These are phyloP conservation scores for Aspergillus proliferans DNA, from an alignment of 2,329 filamentous ascomycete species.

Conservation along the genomic window DNA sequence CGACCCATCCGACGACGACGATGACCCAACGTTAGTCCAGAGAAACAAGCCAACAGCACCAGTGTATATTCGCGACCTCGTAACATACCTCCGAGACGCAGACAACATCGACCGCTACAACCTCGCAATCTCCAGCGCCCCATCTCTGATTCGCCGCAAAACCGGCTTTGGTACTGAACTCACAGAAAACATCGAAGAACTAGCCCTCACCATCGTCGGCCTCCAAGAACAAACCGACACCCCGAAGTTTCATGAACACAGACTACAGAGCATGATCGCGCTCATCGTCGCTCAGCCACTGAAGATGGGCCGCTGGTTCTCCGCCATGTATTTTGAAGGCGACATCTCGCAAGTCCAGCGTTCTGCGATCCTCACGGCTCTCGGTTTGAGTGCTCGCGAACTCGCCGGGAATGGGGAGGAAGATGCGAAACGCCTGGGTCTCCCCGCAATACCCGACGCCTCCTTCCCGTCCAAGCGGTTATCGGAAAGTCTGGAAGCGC, in stretches of 20 bases:
- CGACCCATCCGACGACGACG: slow-evolving; percentile 84
- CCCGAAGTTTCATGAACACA: slow-evolving; percentile 67
- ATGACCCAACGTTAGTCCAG: slow-evolving; percentile 80
- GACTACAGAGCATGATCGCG: slow-evolving; percentile 75
- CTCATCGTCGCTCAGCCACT: slow-evolving; percentile 69
- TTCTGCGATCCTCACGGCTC: slow-evolving; percentile 69
- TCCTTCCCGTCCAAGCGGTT: slow-evolving; percentile 77
- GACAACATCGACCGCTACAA: slow-evolving; percentile 82
- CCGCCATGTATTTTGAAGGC: slow-evolving; percentile 78
- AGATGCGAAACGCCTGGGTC: slow-evolving; percentile 36
- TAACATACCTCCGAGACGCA: slow-evolving; percentile 69
- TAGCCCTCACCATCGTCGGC: slow-evolving; percentile 69
- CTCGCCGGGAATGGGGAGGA: slow-evolving; percentile 67
- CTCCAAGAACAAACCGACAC: slow-evolving; percentile 82
- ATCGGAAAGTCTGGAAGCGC: slow-evolving; percentile 63
- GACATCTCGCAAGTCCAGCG: slow-evolving; percentile 86
- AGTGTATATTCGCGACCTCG: slow-evolving; percentile 79
- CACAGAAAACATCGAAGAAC: slow-evolving; percentile 71
- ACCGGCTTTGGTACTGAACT: slow-evolving; percentile 83
- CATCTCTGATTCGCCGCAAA: slow-evolving; percentile 78
- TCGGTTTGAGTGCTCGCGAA: slow-evolving; percentile 78
- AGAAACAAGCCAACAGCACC: slow-evolving; percentile 77
- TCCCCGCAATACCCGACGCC: slow-evolving; percentile 29
- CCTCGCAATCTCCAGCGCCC: slow-evolving; percentile 69
- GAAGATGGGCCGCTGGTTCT: slow-evolving; percentile 76